phyloP scores from a whole-genome alignment of 257 asterid species.

The Anisodus tanguticus region DNA sequence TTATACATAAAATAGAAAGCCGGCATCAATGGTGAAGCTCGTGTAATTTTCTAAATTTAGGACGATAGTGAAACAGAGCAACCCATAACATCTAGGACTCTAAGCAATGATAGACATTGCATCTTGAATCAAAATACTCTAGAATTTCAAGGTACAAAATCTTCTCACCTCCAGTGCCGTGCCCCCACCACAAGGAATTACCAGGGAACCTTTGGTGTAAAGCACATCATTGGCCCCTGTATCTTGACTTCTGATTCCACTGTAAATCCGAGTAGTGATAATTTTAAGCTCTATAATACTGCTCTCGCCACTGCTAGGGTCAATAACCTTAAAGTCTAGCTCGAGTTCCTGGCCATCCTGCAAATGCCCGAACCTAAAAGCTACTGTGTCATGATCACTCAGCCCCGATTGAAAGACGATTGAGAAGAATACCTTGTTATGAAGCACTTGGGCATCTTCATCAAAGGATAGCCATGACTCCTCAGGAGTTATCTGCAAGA shows the following conservation, averaged over 20 bases:
- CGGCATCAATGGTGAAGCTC: not conserved
- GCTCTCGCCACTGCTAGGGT: slow-evolving; percentile 47
- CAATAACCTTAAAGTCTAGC: slow-evolving; percentile 62
- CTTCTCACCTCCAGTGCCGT: slow-evolving; percentile 77
- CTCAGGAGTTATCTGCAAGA: slow-evolving; percentile 72
- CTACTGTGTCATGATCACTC: slow-evolving; percentile 46
- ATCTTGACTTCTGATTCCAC: slow-evolving; percentile 38
- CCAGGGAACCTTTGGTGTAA: slow-evolving; percentile 66
- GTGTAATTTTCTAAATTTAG: not conserved
- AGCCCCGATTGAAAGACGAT: slow-evolving; percentile 33
- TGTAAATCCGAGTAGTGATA: slow-evolving; percentile 69
- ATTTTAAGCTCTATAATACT: slow-evolving; percentile 68
- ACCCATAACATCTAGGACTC: not conserved
- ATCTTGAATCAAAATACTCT: not conserved
- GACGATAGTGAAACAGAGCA: not conserved
- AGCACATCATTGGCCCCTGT: slow-evolving; percentile 55
- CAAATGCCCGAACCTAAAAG: slow-evolving; percentile 96
- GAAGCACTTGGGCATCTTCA: slow-evolving; percentile 72
- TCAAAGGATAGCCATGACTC: slow-evolving; percentile 87
- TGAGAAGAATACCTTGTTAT: slow-evolving; percentile 70
- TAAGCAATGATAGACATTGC: not conserved
- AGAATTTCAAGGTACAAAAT: not conserved
- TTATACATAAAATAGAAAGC: not conserved
- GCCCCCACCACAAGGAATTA: slow-evolving; percentile 73
- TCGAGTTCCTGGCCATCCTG: slow-evolving; percentile 99